Base-by-base conservation (phyloP, 352 stramenopile species). In the Globisporangium splendens region DNA sequence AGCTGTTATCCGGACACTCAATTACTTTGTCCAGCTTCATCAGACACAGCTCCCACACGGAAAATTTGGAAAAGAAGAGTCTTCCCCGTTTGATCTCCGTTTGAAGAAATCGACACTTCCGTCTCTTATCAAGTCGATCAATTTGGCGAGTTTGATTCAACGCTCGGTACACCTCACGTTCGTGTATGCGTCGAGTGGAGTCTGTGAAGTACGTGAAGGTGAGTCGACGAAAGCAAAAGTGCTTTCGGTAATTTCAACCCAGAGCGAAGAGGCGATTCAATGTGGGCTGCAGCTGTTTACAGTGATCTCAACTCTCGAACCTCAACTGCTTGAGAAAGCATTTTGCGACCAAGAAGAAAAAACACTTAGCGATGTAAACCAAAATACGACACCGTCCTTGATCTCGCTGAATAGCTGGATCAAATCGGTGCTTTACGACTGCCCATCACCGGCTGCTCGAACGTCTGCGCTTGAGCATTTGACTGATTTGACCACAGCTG, bases 1-100 rank as follows among this genome's bases (percentile, higher is more conserved):
- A 3, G 72, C 72, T 0, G 59, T 89, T n/a, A 62, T 82, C 47
- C 70, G 71, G 21, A 70, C 72, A 2, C 63, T 82, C 11, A 53
- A 65, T 38, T 82, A 83, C 44, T 77, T 85, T 43, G 63, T 85
- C n/a, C 59, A 62, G 49, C 55, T 73, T 61, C 50, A 50, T 20
- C 42, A 54, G 50, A 43, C 31, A 12, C 18, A 39, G 12, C 8
- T 35, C 28, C 28, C 28, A 35, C 5, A 11, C 13, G 18, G 33
- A 8, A 38, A n/a, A 43, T 31, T n/a, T 35, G 38, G 20, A 49
- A 17, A 54, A 31, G 11, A 18, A 24, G 38, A 24, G 5, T 7
- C 31, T 8, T 59, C 20, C 38, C 7, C 50, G 3, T 83, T 83
- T 54, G 74, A 81, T 53, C 17, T 54, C 8, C 67, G 70, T 1